Evolutionary conservation across 345 rosid genomes (phyloP).

Genomic region (Eucalyptus sp.): DNA sequence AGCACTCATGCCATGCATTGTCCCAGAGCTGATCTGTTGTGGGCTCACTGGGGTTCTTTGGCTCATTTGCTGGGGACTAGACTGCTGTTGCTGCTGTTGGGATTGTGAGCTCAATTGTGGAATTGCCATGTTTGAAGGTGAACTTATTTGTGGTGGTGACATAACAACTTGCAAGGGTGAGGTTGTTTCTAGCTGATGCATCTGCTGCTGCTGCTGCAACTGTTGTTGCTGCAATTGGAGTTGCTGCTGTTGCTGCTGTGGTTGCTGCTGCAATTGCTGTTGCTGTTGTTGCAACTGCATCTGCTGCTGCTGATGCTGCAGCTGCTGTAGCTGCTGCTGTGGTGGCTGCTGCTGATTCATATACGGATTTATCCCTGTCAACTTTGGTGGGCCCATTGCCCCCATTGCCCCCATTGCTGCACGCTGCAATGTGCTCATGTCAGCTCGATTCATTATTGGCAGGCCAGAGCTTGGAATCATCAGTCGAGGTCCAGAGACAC

Average conservation of each 20-base stretch:
- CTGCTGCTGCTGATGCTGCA: slow-evolving; percentile 5
- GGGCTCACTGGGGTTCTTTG: slow-evolving; percentile 92
- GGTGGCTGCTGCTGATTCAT: slow-evolving; percentile 52
- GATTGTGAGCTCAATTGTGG: slow-evolving; percentile 48
- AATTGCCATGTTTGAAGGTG: slow-evolving; percentile 64
- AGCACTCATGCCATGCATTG: slow-evolving; percentile 60
- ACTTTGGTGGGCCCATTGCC: slow-evolving; percentile 87
- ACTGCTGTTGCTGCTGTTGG: slow-evolving; percentile 28
- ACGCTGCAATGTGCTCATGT: slow-evolving; percentile 50
- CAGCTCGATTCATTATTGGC: slow-evolving; percentile 48
- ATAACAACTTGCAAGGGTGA: slow-evolving; percentile 68
- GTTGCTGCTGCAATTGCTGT: slow-evolving; percentile 21
- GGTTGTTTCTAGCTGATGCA: slow-evolving; percentile 41
- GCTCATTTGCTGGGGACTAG: slow-evolving; percentile 82
- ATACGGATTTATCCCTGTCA: slow-evolving; percentile 53
- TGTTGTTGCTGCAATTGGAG: slow-evolving; percentile 21
- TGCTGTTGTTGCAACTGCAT: slow-evolving; percentile 11
- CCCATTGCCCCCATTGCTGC: slow-evolving; percentile 65
- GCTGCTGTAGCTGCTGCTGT: slow-evolving; percentile 14
- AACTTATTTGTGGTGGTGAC: slow-evolving; percentile 68
- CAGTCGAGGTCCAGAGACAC: slow-evolving; percentile 57
- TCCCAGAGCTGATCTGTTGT: slow-evolving; percentile 64
- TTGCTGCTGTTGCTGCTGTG: slow-evolving; percentile 6
- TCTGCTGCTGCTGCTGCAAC: slow-evolving; percentile 5
- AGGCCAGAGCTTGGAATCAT: slow-evolving; percentile 50